Evolutionary conservation across 345 rosid species (phyloP).

Genomic region (Raphanus sativus): DNA sequence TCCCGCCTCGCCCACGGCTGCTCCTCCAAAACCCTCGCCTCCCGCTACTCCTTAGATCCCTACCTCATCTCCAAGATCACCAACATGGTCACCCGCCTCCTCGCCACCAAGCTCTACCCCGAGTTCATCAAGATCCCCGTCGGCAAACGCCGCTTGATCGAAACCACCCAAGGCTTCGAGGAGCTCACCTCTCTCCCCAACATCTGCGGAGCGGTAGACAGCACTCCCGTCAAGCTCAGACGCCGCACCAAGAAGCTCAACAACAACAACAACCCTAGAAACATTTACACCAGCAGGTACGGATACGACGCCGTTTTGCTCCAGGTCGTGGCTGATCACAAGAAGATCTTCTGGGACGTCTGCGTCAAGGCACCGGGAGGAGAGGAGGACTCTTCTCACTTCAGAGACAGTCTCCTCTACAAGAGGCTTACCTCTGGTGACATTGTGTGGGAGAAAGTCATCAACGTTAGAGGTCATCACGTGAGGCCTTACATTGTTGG

Average conservation of each 20-base stretch:
- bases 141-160: slow-evolving; percentile 75
- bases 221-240: slow-evolving; percentile 67
- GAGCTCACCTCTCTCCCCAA: slow-evolving; percentile 91
- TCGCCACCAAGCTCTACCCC: slow-evolving; percentile 88
- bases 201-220: slow-evolving; percentile 89
- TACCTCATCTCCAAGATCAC: slow-evolving; percentile 90
- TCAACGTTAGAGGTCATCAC: slow-evolving; percentile 73
- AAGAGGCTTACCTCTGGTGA: slow-evolving; percentile 80
- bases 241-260: slow-evolving; percentile 42
- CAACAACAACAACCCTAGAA: slow-evolving; percentile 31
- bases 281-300: slow-evolving; percentile 52
- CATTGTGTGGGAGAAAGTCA: slow-evolving; percentile 86
- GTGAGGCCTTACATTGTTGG: slow-evolving; percentile 91
- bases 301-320: slow-evolving; percentile 80
- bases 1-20: slow-evolving; percentile 82
- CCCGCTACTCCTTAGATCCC: slow-evolving; percentile 80
- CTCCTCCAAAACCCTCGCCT: slow-evolving; percentile 70
- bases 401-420: slow-evolving; percentile 84
- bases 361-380: slow-evolving; percentile 94
- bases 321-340: slow-evolving; percentile 93
- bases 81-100: slow-evolving; percentile 87
- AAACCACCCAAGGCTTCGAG: slow-evolving; percentile 87
- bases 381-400: slow-evolving; percentile 75
- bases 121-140: slow-evolving; percentile 91
- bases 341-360: slow-evolving; percentile 92